Conservation (phyloP, 805 yeast species). For the Kodamaea laetipori region DNA sequence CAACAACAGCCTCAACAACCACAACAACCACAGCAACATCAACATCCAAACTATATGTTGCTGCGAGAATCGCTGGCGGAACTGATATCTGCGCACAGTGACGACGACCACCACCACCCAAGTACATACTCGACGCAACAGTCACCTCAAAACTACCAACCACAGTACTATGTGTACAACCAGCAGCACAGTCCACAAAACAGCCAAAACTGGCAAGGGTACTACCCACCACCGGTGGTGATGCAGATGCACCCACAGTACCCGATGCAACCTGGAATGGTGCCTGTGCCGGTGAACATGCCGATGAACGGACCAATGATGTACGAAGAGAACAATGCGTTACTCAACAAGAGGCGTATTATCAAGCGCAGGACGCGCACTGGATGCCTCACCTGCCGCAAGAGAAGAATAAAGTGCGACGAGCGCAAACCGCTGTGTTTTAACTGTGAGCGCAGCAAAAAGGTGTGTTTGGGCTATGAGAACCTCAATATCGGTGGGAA, state of each 20-base stretch:
- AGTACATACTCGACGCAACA: background rate
- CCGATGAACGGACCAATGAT: conserved; percentile 8
- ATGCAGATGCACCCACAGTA: conserved; percentile 12
- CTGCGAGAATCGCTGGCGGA: conserved; percentile 6
- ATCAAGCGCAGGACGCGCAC: conserved; percentile 68
- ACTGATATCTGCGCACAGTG: conserved; percentile 2
- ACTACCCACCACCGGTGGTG: conserved; percentile 10
- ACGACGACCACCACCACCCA: conserved; percentile 3
- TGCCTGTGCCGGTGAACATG: conserved; percentile 11
- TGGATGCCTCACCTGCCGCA: conserved; percentile 73
- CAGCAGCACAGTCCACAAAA: background rate
- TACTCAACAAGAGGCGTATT: conserved; percentile 41
- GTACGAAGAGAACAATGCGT: conserved; percentile 32
- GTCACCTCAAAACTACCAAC: conserved; percentile 2
- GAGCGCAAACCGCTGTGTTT: conserved; percentile 69
- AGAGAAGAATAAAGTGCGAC: conserved; percentile 73
- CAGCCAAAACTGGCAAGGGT: conserved; percentile 6
- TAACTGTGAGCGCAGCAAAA: conserved; percentile 66
- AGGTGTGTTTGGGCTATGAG: conserved; percentile 70
- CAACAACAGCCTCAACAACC: background rate
- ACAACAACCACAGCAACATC: background rate
- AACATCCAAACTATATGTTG: conserved; percentile 2
- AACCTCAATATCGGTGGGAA: conserved; percentile 6
- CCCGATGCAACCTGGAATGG: conserved; percentile 9
- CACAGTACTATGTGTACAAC: conserved; percentile 4